Conservation (phyloP, 148 eudicot species). For the Cornus controversa region DNA sequence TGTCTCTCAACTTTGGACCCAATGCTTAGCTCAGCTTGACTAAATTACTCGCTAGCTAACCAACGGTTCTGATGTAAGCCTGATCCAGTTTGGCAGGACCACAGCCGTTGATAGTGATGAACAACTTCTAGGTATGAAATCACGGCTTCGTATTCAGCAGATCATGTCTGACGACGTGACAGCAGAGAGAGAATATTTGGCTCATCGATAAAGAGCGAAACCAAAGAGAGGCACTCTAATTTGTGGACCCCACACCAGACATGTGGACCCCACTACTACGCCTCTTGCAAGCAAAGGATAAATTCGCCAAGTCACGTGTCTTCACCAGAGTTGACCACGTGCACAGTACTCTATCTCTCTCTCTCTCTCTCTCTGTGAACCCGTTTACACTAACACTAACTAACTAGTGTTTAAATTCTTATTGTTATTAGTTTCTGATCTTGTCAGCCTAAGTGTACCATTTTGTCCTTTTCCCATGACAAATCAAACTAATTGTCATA, state of each 20-base stretch:
- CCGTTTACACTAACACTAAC: too few relatives aligned
- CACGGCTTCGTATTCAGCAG: conserved; percentile 23
- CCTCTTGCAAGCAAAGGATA: conserved; percentile 70
- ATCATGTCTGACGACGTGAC: conserved; percentile 52
- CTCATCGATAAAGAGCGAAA: conserved; percentile 12
- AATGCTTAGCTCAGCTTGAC: neutral
- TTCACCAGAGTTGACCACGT: conserved; percentile 12
- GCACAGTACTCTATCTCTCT: neutral
- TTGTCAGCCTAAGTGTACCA: too few relatives aligned
- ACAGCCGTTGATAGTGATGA: conserved; percentile 10
- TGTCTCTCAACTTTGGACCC: neutral
- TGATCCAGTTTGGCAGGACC: neutral
- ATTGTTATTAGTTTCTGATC: too few relatives aligned
- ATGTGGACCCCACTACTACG: conserved; percentile 32
- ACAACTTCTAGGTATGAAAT: conserved; percentile 4
- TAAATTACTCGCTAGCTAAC: neutral
- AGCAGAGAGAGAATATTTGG: conserved; percentile 30
- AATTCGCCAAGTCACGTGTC: conserved; percentile 58
- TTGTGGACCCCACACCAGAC: conserved; percentile 15
- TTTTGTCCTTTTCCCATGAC: too few relatives aligned
- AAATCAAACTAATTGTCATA: too few relatives aligned
- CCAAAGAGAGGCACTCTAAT: conserved; percentile 24
- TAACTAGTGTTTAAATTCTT: too few relatives aligned
- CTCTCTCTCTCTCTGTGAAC: too few relatives aligned
- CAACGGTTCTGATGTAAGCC: neutral